A percentile compares a stretch with the other conserved stretches of the same genome.
Conservation (phyloP, 179 eudicot genomes). For the Camellia oleifera region DNA sequence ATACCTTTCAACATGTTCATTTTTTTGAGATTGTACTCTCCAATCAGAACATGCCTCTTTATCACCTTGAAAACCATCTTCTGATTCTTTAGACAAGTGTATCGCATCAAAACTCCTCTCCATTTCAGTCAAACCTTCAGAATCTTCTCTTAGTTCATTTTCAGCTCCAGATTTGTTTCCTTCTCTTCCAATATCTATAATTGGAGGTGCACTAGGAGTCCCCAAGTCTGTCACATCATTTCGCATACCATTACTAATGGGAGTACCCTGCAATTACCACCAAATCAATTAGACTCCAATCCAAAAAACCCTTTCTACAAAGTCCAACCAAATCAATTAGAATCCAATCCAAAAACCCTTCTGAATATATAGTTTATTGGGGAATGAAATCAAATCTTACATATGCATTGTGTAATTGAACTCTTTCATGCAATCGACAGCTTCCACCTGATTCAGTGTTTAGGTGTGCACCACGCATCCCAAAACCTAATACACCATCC, state of each 20-base stretch:
- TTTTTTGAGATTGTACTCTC: slow-evolving; percentile 22
- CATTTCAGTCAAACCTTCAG: slow-evolving; percentile 23
- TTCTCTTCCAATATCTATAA: slow-evolving; percentile 39
- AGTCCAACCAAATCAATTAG: background rate
- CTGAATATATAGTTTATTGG: background rate
- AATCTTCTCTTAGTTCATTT: slow-evolving; percentile 24
- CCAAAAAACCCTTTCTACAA: background rate
- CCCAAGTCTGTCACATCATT: slow-evolving; percentile 55
- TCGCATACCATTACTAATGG: slow-evolving; percentile 28
- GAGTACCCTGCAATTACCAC: slow-evolving; percentile 53
- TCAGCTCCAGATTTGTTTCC: slow-evolving; percentile 27
- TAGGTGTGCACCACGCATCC: slow-evolving; percentile 19
- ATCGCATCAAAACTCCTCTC: slow-evolving; percentile 23
- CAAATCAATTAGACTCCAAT: background rate
- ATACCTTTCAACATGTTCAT: slow-evolving; percentile 35
- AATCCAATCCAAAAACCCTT: background rate
- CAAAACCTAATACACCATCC: slow-evolving; percentile 24
- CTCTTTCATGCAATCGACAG: slow-evolving; percentile 22
- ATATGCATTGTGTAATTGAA: slow-evolving; percentile 37
- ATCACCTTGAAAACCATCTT: slow-evolving; percentile 20
- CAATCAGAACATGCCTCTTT: slow-evolving; percentile 20
- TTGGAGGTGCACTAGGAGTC: slow-evolving; percentile 93
- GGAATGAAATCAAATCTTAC: slow-evolving; percentile 29
- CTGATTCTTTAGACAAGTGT: slow-evolving; percentile 25
- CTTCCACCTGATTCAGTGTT: slow-evolving; percentile 35